Evolutionary conservation across 2,329 filamentous ascomycete genomes (phyloP).

Genomic region (Arthrobotrys conoides): DNA sequence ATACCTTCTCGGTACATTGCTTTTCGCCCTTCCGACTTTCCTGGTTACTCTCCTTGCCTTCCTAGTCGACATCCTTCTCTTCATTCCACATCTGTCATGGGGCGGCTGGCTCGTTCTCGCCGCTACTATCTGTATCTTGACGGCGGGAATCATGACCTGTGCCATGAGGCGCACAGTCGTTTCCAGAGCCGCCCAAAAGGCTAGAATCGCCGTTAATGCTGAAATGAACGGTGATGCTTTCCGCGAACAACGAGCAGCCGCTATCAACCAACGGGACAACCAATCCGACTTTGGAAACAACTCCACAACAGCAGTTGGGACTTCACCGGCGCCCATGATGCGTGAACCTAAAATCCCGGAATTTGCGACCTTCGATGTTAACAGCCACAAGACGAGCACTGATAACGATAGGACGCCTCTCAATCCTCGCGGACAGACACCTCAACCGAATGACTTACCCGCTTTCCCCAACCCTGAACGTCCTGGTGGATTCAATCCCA

Average conservation of each 20-base stretch:
- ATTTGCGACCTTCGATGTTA: slow-evolving; percentile 64
- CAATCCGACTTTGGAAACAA: slow-evolving; percentile 25
- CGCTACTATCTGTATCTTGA: slow-evolving; percentile 85
- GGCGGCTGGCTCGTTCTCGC: slow-evolving; percentile 93
- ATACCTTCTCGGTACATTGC: slow-evolving; percentile 86
- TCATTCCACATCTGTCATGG: slow-evolving; percentile 94
- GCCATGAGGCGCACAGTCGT: slow-evolving; percentile 94
- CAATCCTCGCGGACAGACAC: slow-evolving; percentile 61
- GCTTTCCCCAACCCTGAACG: slow-evolving; percentile 45
- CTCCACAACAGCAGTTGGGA: slow-evolving; percentile 17
- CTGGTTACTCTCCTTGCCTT: slow-evolving; percentile 88
- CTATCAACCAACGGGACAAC: slow-evolving; percentile 26
- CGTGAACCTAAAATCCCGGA: slow-evolving; percentile 63
- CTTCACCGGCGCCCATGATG: slow-evolving; percentile 25
- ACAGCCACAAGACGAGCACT: slow-evolving; percentile 41
- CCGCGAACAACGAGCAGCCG: slow-evolving; percentile 51
- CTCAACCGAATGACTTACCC: slow-evolving; percentile 51
- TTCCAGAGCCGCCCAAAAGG: slow-evolving; percentile 91
- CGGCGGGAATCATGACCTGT: slow-evolving; percentile 87
- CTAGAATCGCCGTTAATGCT: slow-evolving; percentile 90
- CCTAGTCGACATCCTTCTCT: slow-evolving; percentile 91
- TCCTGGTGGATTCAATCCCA: slow-evolving; percentile 57
- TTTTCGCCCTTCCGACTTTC: slow-evolving; percentile 87
- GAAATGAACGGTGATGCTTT: slow-evolving; percentile 91
- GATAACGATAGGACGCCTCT: slow-evolving; percentile 64